Conservation (phyloP, 306 rosid genomes). For the Ceratonia siliqua region DNA sequence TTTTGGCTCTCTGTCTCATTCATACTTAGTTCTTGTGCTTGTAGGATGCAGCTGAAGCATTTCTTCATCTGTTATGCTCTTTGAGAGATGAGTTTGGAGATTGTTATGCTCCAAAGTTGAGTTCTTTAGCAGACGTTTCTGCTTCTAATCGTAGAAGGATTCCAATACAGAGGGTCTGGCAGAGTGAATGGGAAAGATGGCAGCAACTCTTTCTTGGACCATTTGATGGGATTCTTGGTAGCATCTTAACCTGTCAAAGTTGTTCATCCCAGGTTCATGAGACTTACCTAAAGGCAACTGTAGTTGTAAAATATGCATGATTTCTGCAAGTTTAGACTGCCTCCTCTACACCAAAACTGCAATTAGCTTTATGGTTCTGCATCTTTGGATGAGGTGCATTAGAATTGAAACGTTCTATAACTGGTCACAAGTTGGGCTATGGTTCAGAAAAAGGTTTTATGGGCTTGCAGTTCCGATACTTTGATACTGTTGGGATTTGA, state of each 20-base stretch:
- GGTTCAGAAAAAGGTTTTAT: constrained; percentile 13
- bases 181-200: constrained; percentile 76
- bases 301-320: neutral
- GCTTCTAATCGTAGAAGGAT: constrained; percentile 63
- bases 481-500: constrained; percentile 34
- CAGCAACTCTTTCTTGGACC: constrained; percentile 74
- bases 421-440: constrained; percentile 18
- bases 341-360: neutral
- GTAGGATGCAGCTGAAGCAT: constrained; percentile 97
- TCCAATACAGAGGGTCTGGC: constrained; percentile 47
- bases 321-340: neutral
- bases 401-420: constrained; percentile 13
- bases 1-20: constrained; percentile 27
- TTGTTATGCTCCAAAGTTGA: constrained; percentile 56
- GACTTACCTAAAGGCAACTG: constrained; percentile 28
- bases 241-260: constrained; percentile 81
- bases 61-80: constrained; percentile 78
- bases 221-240: constrained; percentile 88
- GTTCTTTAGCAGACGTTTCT: constrained; percentile 66
- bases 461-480: constrained; percentile 1
- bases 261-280: constrained; percentile 78
- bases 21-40: constrained; percentile 26
- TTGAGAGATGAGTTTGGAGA: constrained; percentile 75
- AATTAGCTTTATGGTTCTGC: constrained; percentile 12
- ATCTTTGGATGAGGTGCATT: constrained; percentile 12